A percentile compares a stretch with the other conserved stretches of the same genome.
These are phyloP conservation scores for Beta lomatogona DNA, from an alignment of 179 eudicot genomes.

Conservation along the genomic window DNA sequence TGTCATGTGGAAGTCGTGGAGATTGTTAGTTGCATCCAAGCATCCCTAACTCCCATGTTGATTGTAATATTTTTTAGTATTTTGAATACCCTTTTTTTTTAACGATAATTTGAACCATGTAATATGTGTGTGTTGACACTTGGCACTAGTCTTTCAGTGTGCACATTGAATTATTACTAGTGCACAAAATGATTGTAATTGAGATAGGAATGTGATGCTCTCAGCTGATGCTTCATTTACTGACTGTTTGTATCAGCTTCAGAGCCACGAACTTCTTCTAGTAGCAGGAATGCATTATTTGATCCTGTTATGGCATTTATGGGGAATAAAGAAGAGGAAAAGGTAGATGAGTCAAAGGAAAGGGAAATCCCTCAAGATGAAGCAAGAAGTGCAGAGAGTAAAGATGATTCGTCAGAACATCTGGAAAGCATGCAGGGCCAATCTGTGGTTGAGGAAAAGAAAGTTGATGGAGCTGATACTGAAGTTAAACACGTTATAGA, in stretches of 20 bases:
- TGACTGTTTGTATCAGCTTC: slow-evolving; percentile 40
- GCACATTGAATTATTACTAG: neutral
- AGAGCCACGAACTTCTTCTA: slow-evolving; percentile 61
- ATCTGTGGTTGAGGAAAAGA: slow-evolving; percentile 41
- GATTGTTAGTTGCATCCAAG: neutral
- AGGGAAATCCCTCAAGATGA: slow-evolving; percentile 34
- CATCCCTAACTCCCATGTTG: neutral
- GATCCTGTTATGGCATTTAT: slow-evolving; percentile 71
- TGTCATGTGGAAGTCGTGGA: neutral
- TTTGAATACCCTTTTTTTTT: neutral
- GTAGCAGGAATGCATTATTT: slow-evolving; percentile 52
- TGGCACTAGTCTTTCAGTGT: neutral
- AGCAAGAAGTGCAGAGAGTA: slow-evolving; percentile 17
- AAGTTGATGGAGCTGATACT: slow-evolving; percentile 35
- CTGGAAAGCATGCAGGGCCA: slow-evolving; percentile 38
- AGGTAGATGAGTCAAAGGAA: slow-evolving; percentile 28
- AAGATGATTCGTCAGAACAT: slow-evolving; percentile 35
- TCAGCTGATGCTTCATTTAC: slow-evolving; percentile 20
- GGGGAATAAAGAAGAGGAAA: slow-evolving; percentile 67
- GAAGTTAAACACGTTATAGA: slow-evolving; percentile 34
- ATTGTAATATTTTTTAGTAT: neutral
- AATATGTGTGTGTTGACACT: neutral
- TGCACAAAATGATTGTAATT: neutral
- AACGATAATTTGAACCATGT: neutral
- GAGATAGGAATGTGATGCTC: neutral